A percentile compares a stretch with the other conserved stretches of the same genome.
Evolutionary conservation across 768 basidiomycete genomes (phyloP).

Genomic region (Tulasnella sp.): DNA sequence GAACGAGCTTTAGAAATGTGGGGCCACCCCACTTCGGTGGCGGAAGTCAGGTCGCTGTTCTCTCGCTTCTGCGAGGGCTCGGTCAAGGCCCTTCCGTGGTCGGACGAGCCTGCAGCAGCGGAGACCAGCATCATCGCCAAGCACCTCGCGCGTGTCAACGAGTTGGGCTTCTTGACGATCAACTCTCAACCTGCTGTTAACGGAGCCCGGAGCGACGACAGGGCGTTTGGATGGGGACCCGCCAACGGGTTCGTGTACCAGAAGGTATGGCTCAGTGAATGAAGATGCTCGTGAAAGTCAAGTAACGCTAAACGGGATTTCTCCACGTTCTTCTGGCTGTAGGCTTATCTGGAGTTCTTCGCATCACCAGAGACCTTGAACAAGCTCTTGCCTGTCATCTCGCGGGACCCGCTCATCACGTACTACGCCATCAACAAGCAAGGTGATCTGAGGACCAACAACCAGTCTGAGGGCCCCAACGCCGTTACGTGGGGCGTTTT

Average conservation of each 20-base stretch:
- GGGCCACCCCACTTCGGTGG: conserved; percentile 68
- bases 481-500: conserved; percentile 99
- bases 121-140: conserved; percentile 80
- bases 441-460: conserved; percentile 93
- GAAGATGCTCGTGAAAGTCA: conserved; percentile 15
- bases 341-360: conserved; percentile 98
- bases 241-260: conserved; percentile 92
- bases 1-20: conserved; percentile 84
- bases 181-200: conserved; percentile 97
- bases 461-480: conserved; percentile 90
- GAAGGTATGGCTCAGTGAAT: conserved; percentile 62
- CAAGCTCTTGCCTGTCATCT: conserved; percentile 72
- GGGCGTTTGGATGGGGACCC: conserved; percentile 90
- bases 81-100: conserved; percentile 87
- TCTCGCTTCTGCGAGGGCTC: conserved; percentile 73
- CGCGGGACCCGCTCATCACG: conserved; percentile 81
- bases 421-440: conserved; percentile 97
- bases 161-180: conserved; percentile 90
- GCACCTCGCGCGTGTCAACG: conserved; percentile 80
- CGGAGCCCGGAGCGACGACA: conserved; percentile 79
- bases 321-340: not conserved
- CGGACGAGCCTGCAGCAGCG: conserved; percentile 75
- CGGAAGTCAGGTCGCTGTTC: conserved; percentile 73
- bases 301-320: not conserved
- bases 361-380: conserved; percentile 70